Evolutionary conservation across 345 rosid species (phyloP), one percentile per base, ranked within the genome.

Genomic region (Trapa bicornis): DNA sequence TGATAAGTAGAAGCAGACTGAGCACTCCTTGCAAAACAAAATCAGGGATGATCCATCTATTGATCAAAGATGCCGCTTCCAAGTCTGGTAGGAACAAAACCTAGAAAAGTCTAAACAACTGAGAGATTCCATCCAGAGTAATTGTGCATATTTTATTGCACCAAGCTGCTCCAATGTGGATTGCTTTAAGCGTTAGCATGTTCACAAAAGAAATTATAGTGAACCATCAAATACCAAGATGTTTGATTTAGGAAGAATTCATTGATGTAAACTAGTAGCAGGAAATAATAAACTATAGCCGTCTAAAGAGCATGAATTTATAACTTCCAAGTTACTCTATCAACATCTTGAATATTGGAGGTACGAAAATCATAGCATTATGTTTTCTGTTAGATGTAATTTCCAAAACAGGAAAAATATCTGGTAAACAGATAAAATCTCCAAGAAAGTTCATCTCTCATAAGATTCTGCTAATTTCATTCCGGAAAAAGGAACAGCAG

Each of bases 61-160:
- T 93, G 71, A 93, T 79, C 52, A 74, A 78, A 47, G 87, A 68
- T 61, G 88, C 68, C 0, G 97, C 96, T 78, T 93, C 97, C 80
- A 93, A 82, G 79, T 93, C 98, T 50, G 96, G 81, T 72, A 93
- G 67, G 68, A 86, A 78, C 57, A 90, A 69, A 67, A 90, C 73
- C 98, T 93, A 58, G 4, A 47, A n/a, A 65, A 65, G 29, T 0
- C 36, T 64, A 22, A 45, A 70, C 37, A 38, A 6, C 8, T 5
- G 37, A n/a, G 16, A 39, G 15, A n/a, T 6, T 17, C 36, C 12
- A 1, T 15, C 50, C 36, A 32, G 13, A 29, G 42, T 39, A 39
- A 58, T 58, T 11, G 16, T 8, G 3, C 62, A 29, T 57, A 33
- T 29, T 9, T 2, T 29, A 58, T 32, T 1, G 11, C 37, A n/a